These are phyloP conservation scores for Claviceps quebecensis DNA, from an alignment of 2,329 filamentous ascomycete genomes.

Conservation along the genomic window DNA sequence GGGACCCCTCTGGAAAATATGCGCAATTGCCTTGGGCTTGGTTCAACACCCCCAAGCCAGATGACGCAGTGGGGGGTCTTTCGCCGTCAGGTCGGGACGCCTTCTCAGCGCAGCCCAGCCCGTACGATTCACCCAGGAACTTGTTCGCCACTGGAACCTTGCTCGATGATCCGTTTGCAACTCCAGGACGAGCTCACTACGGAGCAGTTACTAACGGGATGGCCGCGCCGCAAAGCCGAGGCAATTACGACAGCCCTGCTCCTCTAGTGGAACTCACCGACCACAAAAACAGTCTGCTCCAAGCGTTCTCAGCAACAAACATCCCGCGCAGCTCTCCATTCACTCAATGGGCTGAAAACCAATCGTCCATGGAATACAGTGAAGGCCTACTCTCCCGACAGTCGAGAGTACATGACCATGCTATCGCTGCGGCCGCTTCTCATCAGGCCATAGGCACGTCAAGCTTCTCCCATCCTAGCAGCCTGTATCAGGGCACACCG, in stretches of 20 bases:
- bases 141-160: conserved; percentile 5
- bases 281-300: conserved; percentile 22
- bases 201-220: conserved; percentile 1
- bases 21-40: conserved; percentile 36
- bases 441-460: conserved; percentile 17
- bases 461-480: conserved; percentile 35
- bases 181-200: conserved; percentile 11
- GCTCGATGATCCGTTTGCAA: conserved; percentile 20
- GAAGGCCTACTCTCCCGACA: conserved; percentile 11
- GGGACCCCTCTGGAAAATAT: conserved; percentile 18
- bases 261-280: conserved; percentile 12
- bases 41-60: conserved; percentile 26
- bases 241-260: conserved; percentile 2
- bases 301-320: conserved; percentile 17
- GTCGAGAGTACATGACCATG: conserved; percentile 5
- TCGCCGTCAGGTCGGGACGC: conserved; percentile 11
- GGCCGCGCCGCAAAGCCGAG: conserved; percentile 1
- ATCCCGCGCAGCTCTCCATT: conserved; percentile 18
- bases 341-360: conserved; percentile 17
- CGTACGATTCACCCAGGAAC: conserved; percentile 11
- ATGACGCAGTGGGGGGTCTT: conserved; percentile 9
- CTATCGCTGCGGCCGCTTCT: neutral
- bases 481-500: conserved; percentile 35
- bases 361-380: conserved; percentile 8
- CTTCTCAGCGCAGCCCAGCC: conserved; percentile 14